These are phyloP conservation scores for Fusarium robinianum DNA, from an alignment of 2,329 filamentous ascomycete genomes.

Conservation along the genomic window DNA sequence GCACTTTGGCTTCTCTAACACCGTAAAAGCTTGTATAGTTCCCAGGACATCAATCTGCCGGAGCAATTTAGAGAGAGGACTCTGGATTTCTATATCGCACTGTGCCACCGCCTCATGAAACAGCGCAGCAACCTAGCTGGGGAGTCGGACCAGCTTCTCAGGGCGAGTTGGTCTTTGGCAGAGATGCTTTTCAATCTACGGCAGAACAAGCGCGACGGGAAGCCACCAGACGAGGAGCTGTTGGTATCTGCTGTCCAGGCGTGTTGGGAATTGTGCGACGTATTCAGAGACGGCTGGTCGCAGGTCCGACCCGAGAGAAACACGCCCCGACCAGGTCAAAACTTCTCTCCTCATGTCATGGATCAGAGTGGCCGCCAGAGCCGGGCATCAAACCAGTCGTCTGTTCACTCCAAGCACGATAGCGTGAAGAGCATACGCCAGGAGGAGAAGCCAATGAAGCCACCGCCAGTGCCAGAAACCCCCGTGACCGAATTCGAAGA, in stretches of 20 bases:
- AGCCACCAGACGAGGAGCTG: constrained; percentile 77
- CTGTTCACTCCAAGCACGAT: constrained; percentile 56
- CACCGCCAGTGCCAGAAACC: constrained; percentile 73
- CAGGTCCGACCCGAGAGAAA: constrained; percentile 83
- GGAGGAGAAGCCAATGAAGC: constrained; percentile 56
- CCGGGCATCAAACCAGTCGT: constrained; percentile 56
- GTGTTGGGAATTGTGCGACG: constrained; percentile 92
- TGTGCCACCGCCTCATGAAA: constrained; percentile 97
- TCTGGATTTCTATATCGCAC: constrained; percentile 89
- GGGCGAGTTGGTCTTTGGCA: constrained; percentile 86
- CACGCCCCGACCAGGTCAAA: constrained; percentile 81
- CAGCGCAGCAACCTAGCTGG: constrained; percentile 77
- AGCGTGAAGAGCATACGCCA: constrained; percentile 52
- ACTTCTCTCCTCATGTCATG: constrained; percentile 65
- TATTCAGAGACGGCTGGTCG: constrained; percentile 91
- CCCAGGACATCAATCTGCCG: constrained; percentile 78
- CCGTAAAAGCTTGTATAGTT: constrained; percentile 73
- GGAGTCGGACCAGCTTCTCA: constrained; percentile 82
- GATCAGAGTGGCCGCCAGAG: constrained; percentile 56
- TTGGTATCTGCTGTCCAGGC: constrained; percentile 87
- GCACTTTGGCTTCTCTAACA: constrained; percentile 32
- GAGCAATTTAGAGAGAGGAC: constrained; percentile 88
- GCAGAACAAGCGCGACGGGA: constrained; percentile 77
- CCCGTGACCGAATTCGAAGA: constrained; percentile 96
- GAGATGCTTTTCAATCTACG: constrained; percentile 92